Percentiles rank a stretch among this genome's conserved stretches.
Conservation (phyloP, 2,329 filamentous ascomycete genomes). For the Penicillium glabrum region DNA sequence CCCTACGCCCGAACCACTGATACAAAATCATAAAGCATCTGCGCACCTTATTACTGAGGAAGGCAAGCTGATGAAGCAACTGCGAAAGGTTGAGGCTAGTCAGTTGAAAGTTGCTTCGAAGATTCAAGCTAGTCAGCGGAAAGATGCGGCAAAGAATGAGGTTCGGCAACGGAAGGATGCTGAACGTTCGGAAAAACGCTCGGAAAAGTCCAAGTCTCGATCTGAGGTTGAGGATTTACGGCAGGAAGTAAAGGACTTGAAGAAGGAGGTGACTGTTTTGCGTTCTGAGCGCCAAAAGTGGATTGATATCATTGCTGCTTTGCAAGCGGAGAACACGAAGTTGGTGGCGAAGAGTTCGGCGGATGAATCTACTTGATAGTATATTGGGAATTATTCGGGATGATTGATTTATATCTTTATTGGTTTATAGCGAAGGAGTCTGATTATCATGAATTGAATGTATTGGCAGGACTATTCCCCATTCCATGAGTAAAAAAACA, state of each 20-base stretch:
- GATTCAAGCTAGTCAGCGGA: slow-evolving; percentile 38
- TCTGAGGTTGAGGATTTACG: slow-evolving; percentile 49
- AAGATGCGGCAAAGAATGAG: slow-evolving; percentile 27
- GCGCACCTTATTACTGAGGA: slow-evolving; percentile 33
- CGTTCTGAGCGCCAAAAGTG: slow-evolving; percentile 53
- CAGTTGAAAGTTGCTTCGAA: slow-evolving; percentile 43
- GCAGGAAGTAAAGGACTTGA: slow-evolving; percentile 48
- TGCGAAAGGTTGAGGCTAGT: slow-evolving; percentile 44
- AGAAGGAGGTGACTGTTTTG: slow-evolving; percentile 50
- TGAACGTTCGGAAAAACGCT: neutral
- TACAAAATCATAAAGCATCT: slow-evolving; percentile 30
- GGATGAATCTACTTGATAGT: neutral
- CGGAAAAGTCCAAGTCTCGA: slow-evolving; percentile 20
- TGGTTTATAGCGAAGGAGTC: neutral
- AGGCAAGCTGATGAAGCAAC: slow-evolving; percentile 36
- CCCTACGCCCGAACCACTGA: slow-evolving; percentile 15
- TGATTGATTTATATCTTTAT: neutral
- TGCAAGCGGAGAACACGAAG: slow-evolving; percentile 59
- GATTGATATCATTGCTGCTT: slow-evolving; percentile 51
- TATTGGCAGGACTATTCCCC: neutral
- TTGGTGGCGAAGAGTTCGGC: slow-evolving; percentile 38
- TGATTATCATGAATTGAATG: neutral
- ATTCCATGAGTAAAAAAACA: neutral
- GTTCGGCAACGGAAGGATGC: neutral
- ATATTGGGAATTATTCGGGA: neutral